Evolutionary conservation across 2,329 filamentous ascomycete genomes (phyloP).

Genomic region (Trichoderma oligosporum): DNA sequence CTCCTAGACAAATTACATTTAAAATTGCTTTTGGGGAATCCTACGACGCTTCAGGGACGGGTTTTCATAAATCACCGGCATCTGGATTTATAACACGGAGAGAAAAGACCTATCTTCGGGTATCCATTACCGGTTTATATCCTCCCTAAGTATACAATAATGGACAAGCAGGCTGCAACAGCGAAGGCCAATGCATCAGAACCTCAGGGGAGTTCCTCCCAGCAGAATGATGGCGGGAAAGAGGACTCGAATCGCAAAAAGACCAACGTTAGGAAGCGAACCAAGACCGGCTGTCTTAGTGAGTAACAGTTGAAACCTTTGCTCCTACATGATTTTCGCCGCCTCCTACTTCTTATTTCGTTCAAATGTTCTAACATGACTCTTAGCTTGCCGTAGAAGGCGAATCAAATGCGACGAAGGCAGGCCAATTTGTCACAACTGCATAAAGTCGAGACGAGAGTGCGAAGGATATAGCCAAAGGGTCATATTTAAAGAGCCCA

Average conservation of each 20-base stretch:
- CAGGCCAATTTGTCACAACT: slow-evolving; percentile 76
- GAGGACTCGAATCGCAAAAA: slow-evolving; percentile 47
- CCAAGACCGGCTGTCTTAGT: slow-evolving; percentile 92
- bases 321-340: not conserved
- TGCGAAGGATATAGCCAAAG: slow-evolving; percentile 83
- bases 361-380: slow-evolving; percentile 23
- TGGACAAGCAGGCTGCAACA: slow-evolving; percentile 14
- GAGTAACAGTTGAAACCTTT: slow-evolving; percentile 36
- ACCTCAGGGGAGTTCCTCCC: slow-evolving; percentile 31
- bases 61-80: not conserved
- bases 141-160: slow-evolving; percentile 13
- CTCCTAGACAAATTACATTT: not conserved
- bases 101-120: not conserved
- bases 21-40: too few species aligned
- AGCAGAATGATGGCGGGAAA: slow-evolving; percentile 36
- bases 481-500: slow-evolving; percentile 72
- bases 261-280: slow-evolving; percentile 60
- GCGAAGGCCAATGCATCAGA: not conserved
- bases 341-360: not conserved
- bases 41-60: not conserved
- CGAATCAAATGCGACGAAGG: slow-evolving; percentile 97
- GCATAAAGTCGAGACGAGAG: slow-evolving; percentile 77
- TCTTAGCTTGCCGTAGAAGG: slow-evolving; percentile 81
- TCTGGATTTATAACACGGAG: not conserved
- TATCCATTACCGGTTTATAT: not conserved